Evolutionary conservation across 345 rosid genomes (phyloP).

Genomic region (Psidium guajava): DNA sequence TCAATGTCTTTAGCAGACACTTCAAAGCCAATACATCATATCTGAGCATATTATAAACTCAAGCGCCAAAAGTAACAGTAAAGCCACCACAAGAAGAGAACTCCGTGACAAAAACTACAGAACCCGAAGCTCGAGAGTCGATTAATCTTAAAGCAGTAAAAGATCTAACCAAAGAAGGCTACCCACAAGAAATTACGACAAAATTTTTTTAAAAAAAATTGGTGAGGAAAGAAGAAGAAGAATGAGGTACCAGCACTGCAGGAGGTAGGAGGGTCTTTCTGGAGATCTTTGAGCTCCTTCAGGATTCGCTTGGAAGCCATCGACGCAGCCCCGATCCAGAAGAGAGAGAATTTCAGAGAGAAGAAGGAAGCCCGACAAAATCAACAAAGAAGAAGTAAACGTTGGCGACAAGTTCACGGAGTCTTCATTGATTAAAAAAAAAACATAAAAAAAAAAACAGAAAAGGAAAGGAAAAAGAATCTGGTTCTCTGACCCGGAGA

Average conservation of each 20-base stretch:
- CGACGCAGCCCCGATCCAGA: background rate
- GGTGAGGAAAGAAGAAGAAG: background rate
- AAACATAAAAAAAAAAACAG: background rate
- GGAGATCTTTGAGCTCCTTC: constrained; percentile 33
- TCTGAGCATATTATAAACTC: background rate
- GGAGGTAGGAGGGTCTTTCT: constrained; percentile 28
- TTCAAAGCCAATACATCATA: background rate
- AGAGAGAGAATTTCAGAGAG: background rate
- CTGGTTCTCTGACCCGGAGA: background rate
- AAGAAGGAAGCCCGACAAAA: background rate
- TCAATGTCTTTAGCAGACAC: background rate
- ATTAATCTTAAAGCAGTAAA: background rate
- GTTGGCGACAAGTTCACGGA: background rate
- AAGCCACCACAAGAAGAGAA: background rate
- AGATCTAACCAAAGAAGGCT: background rate
- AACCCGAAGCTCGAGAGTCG: background rate
- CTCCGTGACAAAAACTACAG: background rate
- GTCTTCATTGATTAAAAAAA: background rate
- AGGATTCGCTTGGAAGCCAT: constrained; percentile 27
- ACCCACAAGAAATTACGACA: background rate
- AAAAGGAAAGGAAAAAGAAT: background rate
- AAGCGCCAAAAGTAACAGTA: background rate
- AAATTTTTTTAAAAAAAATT: background rate
- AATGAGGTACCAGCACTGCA: constrained; percentile 16
- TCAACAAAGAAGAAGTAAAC: background rate